phyloP scores from a whole-genome alignment of 2,329 filamentous ascomycete species.

The Penicillium vulpinum region DNA sequence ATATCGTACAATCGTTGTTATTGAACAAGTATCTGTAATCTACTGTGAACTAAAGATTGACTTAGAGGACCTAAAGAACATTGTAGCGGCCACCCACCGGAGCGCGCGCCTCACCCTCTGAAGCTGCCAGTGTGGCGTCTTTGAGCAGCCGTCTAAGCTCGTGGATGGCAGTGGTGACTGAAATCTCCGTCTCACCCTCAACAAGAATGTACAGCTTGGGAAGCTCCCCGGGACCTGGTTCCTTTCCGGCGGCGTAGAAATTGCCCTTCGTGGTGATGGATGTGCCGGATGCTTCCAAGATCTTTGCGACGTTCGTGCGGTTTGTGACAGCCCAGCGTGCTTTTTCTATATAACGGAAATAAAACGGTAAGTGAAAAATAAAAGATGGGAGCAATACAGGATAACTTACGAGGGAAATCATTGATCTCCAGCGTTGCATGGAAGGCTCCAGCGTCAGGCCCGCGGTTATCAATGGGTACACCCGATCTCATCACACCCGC shows the following conservation, averaged over 20 bases:
- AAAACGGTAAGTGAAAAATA: constrained; percentile 13
- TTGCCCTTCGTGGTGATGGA: constrained; percentile 97
- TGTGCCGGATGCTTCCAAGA: constrained; percentile 88
- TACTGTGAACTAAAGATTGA: constrained; percentile 57
- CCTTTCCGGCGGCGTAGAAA: constrained; percentile 81
- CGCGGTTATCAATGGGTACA: constrained; percentile 97
- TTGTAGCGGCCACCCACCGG: constrained; percentile 81
- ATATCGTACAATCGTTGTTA: constrained; percentile 9
- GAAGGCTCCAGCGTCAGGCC: constrained; percentile 92
- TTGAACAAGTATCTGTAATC: neutral
- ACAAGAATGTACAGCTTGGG: constrained; percentile 98
- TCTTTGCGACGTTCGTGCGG: constrained; percentile 96
- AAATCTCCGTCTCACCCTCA: constrained; percentile 92
- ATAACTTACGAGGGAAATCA: constrained; percentile 76
- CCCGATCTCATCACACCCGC: constrained; percentile 87
- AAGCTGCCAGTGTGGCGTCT: constrained; percentile 86
- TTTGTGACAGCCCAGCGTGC: constrained; percentile 98
- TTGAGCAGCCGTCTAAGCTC: constrained; percentile 85
- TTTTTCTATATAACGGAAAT: constrained; percentile 60
- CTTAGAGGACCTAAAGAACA: constrained; percentile 68
- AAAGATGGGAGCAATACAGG: neutral
- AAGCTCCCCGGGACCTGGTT: constrained; percentile 70
- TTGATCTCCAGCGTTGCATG: constrained; percentile 98
- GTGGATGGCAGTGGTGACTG: constrained; percentile 85
- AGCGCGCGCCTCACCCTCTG: constrained; percentile 78